Evolutionary conservation across 345 rosid genomes (phyloP).

Genomic region (Eucalyptus melliodora): DNA sequence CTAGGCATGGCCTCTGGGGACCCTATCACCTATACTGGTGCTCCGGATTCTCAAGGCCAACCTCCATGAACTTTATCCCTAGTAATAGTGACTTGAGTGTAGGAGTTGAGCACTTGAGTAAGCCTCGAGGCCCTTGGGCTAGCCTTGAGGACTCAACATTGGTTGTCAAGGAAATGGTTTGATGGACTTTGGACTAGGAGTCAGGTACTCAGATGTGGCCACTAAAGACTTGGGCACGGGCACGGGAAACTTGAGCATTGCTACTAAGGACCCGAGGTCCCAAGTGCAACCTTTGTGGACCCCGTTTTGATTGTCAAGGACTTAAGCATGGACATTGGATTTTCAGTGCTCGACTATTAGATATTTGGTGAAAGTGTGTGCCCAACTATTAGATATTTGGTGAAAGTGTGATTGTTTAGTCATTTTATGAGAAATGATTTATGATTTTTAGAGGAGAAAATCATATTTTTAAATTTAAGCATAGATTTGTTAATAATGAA

Average conservation of each 20-base stretch:
- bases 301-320: fast-evolving
- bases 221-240: neutral
- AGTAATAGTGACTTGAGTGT: neutral
- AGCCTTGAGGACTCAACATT: neutral
- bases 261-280: neutral
- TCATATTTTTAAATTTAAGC: too few species aligned
- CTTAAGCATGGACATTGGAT: fast-evolving
- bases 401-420: too few species aligned
- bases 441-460: neutral
- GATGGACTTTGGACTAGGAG: neutral
- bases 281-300: neutral
- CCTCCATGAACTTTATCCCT: neutral
- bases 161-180: neutral
- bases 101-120: neutral
- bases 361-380: neutral
- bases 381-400: neutral
- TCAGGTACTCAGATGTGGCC: neutral
- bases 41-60: fast-evolving
- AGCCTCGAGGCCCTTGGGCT: neutral
- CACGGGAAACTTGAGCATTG: fast-evolving
- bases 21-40: neutral
- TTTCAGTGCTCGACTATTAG: fast-evolving
- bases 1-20: neutral
- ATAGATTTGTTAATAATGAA: too few species aligned
- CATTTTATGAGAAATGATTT: neutral